Conservation (phyloP, 2,329 filamentous ascomycete genomes). For the Fusarium bulbicola region DNA sequence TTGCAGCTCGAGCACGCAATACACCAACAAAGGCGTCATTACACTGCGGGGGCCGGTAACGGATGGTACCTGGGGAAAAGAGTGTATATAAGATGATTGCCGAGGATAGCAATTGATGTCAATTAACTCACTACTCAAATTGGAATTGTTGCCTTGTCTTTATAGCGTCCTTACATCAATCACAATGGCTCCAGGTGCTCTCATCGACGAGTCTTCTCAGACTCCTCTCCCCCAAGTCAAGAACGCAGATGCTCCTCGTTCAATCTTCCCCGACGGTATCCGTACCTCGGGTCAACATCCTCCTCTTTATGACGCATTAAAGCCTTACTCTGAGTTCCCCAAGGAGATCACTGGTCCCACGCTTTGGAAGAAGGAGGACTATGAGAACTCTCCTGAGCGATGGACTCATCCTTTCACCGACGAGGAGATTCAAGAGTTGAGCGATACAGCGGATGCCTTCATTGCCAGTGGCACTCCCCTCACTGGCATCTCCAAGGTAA, state of each 20-base stretch:
- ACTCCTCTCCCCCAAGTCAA: constrained; percentile 34
- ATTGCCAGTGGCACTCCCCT: constrained; percentile 71
- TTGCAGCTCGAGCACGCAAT: constrained; percentile 41
- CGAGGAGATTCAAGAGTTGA: constrained; percentile 74
- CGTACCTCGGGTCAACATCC: constrained; percentile 75
- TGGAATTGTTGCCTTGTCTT: background rate
- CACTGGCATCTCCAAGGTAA: constrained; percentile 67
- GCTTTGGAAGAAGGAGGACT: constrained; percentile 76
- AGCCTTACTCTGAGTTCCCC: constrained; percentile 75
- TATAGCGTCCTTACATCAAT: background rate
- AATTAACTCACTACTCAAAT: background rate
- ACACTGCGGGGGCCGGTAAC: constrained; percentile 33
- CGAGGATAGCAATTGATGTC: background rate
- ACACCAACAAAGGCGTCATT: constrained; percentile 37
- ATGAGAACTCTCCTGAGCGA: constrained; percentile 68
- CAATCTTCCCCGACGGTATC: constrained; percentile 57
- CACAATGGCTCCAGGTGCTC: constrained; percentile 40
- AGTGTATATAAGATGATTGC: constrained; percentile 25
- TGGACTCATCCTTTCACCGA: constrained; percentile 79
- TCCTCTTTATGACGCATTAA: constrained; percentile 71
- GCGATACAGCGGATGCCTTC: constrained; percentile 73
- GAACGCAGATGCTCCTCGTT: constrained; percentile 39
- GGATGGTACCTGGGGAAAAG: constrained; percentile 1
- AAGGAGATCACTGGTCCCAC: constrained; percentile 76
- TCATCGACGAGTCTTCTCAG: constrained; percentile 32